Evolutionary conservation across 2,329 filamentous ascomycete genomes (phyloP), one percentile per base, ranked within the genome.

Genomic region (Cordyceps sp.): DNA sequence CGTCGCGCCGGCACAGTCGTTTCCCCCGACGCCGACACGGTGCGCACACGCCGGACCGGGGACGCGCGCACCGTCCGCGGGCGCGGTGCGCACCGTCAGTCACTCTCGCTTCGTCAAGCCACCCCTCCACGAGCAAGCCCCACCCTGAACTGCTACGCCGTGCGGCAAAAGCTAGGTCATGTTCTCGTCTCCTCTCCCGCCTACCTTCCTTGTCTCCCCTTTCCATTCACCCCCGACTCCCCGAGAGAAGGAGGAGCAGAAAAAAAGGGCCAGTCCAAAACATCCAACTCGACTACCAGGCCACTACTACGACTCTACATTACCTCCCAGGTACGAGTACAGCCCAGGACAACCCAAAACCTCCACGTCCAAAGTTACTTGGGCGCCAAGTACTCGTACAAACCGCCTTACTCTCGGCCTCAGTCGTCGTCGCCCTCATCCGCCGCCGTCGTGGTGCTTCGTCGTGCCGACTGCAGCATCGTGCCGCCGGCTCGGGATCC

Each of bases 311-410:
- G 17, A 31, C 33, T 26, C 27, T 25, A 27, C 33, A 30, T 25
- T 30, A 30, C 27, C n/a, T 26, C 43, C 47, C 41, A 49, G 44
- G 43, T 47, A 33, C 34, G 30, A 31, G 30, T 34, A 32, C 31
- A n/a, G n/a, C n/a, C n/a, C 16, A 30, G 24, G 25, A 23, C 20
- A 27, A 33, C 28, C 31, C 28, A 31, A 31, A 24, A 27, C 26
- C 26, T 27, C 20, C 33, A 20, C 30, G 29, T 26, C 30, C 42
- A 41, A 46, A 58, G 53, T 53, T 58, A 59, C 57, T 55, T 60
- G 47, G 41, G 43, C 42, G 45, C 36, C 43, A 59, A 46, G 57
- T 60, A 59, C 56, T 49, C 33, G n/a, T 27, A 32, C 30, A 31
- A 16, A 24, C 20, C 20, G 15, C 21, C 21, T 16, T 13, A 24